Base-by-base conservation (phyloP, 2,329 filamentous ascomycete genomes). In the Botrytis pseudocinerea region DNA sequence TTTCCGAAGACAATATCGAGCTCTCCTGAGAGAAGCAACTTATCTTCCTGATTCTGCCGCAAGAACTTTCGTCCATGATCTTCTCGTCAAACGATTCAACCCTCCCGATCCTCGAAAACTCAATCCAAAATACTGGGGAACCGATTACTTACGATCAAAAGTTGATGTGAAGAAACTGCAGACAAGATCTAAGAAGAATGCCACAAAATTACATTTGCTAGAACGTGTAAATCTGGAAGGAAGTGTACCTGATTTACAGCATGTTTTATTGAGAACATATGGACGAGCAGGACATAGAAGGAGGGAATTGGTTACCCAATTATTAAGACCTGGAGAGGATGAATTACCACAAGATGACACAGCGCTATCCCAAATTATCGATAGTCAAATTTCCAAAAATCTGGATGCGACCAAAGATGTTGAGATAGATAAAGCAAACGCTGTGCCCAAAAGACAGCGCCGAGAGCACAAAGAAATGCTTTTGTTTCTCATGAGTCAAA, bases 11-110 rank as follows among this genome's bases (percentile, higher is more conserved):
- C 80, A 89, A 64, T 91, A 89, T 80, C 85, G 89, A 72, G 85
- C 88, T 73, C 82, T 91, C 35, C 86, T 91, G 51, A 88, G 89
- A 74, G 88, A 90, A 82, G 83, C 85, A 57, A 85, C 87, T 42
- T 91, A 91, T 78, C 85, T 91, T 3, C 88, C 88, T 20, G 79
- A 81, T 1, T 83, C 83, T 3, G 80, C 85, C 57, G 87, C 86
- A 73, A 85, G 84, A 57, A 79, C 82, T 3, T 85, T 82, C 71
- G 81, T 87, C 70, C 78, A 82, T 63, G 76, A 81, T 10, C 82
- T 82, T 48, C 85, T 90, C 63, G 81, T 82, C 69, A 74, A 76
- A 12, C 83, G 84, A 48, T 90, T 89, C 77, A 83, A 83, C n/a
- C 48, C 71, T 48, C 59, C 5, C 32, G 42, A 54, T n/a, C 51